Evolutionary conservation across 176 grass and related monocot species (phyloP).

Genomic region (Aechmea fasciata): DNA sequence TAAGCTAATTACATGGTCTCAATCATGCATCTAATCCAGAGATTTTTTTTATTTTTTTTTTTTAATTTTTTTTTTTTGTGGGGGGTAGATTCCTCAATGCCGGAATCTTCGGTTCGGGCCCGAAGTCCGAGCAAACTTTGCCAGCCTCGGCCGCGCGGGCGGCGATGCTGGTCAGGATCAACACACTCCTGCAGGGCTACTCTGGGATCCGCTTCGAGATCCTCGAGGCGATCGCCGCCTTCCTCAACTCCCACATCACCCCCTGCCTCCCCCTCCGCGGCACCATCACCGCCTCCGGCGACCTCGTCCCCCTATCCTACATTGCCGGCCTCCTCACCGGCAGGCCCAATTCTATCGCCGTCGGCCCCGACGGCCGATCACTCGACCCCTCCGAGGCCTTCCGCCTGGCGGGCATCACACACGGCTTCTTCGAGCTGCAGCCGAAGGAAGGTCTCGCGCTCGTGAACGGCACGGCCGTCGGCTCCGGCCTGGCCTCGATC

Average conservation of each 20-base stretch:
- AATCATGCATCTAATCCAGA: neutral
- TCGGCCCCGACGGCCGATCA: conserved; percentile 46
- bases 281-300: conserved; percentile 74
- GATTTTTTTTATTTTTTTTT: neutral
- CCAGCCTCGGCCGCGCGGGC: conserved; percentile 51
- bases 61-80: neutral
- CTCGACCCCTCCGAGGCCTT: conserved; percentile 45
- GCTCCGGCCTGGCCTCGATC: conserved; percentile 19
- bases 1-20: too few species aligned
- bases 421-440: conserved; percentile 24
- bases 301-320: conserved; percentile 74
- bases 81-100: conserved; percentile 62
- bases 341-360: conserved; percentile 45
- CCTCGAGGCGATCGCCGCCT: conserved; percentile 65
- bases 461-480: conserved; percentile 21
- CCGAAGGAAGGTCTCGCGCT: conserved; percentile 25
- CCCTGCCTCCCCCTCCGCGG: conserved; percentile 65
- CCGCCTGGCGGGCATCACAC: conserved; percentile 9
- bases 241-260: conserved; percentile 70
- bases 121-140: conserved; percentile 39
- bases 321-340: conserved; percentile 75
- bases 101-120: conserved; percentile 55
- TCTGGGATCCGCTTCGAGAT: conserved; percentile 89
- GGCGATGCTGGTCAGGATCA: conserved; percentile 78
- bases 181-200: conserved; percentile 81